Conservation (phyloP, 371 early-diverging fungal genomes). For the Circinella minor region DNA sequence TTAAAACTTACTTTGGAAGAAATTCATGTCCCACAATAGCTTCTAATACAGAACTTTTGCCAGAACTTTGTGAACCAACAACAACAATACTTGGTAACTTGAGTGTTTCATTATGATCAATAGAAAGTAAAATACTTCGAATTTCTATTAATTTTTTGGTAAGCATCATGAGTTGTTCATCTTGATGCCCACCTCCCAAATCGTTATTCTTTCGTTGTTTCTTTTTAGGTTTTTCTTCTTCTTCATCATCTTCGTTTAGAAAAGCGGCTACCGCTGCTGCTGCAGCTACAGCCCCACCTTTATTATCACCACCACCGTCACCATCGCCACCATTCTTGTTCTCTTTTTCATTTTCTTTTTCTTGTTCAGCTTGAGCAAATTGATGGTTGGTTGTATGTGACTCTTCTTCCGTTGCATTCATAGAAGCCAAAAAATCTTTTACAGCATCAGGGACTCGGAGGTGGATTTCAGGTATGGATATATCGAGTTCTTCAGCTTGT, state of each 20-base stretch:
- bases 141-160: conserved; percentile 95
- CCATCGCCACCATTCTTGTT: conserved; percentile 9
- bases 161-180: conserved; percentile 83
- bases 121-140: conserved; percentile 87
- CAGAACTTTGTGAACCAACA: conserved; percentile 97
- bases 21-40: conserved; percentile 99
- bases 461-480: conserved; percentile 47
- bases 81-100: conserved; percentile 97
- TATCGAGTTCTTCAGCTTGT: conserved; percentile 32
- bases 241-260: conserved; percentile 13
- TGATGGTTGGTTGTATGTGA: conserved; percentile 23
- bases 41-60: conserved; percentile 98
- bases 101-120: conserved; percentile 76
- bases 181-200: conserved; percentile 31
- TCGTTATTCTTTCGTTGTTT: conserved; percentile 20
- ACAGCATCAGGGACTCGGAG: conserved; percentile 40
- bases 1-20: conserved; percentile 87
- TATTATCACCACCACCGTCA: conserved; percentile 9
- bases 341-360: conserved; percentile 13
- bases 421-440: conserved; percentile 29
- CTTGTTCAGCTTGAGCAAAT: conserved; percentile 16
- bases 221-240: conserved; percentile 26
- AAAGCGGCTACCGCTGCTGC: conserved; percentile 32
- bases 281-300: conserved; percentile 15
- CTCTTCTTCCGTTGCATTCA: conserved; percentile 18